Conservation (phyloP, 768 basidiomycete species). For the Pisolithus tinctorius region DNA sequence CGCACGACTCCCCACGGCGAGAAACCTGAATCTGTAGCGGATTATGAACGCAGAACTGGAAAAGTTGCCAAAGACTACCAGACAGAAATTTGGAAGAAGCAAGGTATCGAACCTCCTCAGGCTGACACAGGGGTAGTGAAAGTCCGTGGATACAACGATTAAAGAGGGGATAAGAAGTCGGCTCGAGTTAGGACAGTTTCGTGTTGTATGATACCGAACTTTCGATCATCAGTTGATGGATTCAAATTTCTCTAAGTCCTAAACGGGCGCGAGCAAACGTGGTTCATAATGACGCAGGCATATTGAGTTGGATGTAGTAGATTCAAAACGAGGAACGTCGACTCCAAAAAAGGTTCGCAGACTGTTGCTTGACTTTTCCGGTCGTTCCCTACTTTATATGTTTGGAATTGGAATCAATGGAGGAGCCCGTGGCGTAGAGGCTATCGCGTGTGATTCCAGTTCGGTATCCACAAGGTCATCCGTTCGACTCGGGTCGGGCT, state of each 20-base stretch:
- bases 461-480: slow-evolving; percentile 37
- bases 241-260: too few relatives aligned
- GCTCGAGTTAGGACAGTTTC: too few relatives aligned
- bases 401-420: neutral
- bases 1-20: slow-evolving; percentile 80
- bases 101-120: slow-evolving; percentile 43
- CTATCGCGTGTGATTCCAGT: slow-evolving; percentile 36
- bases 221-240: too few relatives aligned
- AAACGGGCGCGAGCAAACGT: too few relatives aligned
- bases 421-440: slow-evolving; percentile 33
- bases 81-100: slow-evolving; percentile 62
- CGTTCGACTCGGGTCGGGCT: slow-evolving; percentile 42
- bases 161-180: slow-evolving; percentile 7
- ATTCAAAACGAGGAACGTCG: too few relatives aligned
- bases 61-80: slow-evolving; percentile 69
- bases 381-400: too few relatives aligned
- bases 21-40: slow-evolving; percentile 66
- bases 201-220: too few relatives aligned
- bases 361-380: too few relatives aligned
- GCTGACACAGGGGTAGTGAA: slow-evolving; percentile 26
- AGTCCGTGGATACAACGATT: slow-evolving; percentile 59
- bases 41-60: slow-evolving; percentile 58
- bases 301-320: too few relatives aligned
- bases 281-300: too few relatives aligned
- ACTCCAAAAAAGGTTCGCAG: too few relatives aligned